These are phyloP conservation scores for Rhinocladiella mackenziei DNA, from an alignment of 2,329 filamentous ascomycete species.

Conservation along the genomic window DNA sequence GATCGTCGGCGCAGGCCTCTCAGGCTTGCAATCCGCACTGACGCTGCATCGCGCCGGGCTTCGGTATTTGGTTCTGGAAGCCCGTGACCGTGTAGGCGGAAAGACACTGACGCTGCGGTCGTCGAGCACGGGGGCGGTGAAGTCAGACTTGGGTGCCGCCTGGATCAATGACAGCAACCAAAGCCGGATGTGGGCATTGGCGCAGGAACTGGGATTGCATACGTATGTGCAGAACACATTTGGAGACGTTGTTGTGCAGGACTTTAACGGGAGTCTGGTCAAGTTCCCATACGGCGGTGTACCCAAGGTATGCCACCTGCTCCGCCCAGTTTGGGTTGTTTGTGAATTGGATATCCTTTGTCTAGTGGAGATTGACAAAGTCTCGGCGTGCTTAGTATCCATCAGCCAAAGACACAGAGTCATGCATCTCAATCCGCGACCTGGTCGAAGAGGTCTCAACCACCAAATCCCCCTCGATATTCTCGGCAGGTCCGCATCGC, in stretches of 20 bases:
- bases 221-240: conserved; percentile 34
- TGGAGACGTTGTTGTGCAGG: conserved; percentile 35
- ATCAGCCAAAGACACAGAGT: conserved; percentile 17
- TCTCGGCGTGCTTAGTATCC: conserved; percentile 12
- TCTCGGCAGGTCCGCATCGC: conserved; percentile 18
- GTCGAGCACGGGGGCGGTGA: conserved; percentile 30
- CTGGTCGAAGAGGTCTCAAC: conserved; percentile 16
- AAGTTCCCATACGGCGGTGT: conserved; percentile 36
- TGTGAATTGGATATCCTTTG: no score
- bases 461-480: conserved; percentile 18
- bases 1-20: conserved; percentile 47
- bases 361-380: background rate
- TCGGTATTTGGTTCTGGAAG: conserved; percentile 47
- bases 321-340: no score
- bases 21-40: conserved; percentile 39
- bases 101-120: conserved; percentile 45
- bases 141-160: conserved; percentile 37
- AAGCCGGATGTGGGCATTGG: conserved; percentile 31
- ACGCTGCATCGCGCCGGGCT: conserved; percentile 38
- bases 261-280: conserved; percentile 27
- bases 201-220: conserved; percentile 31
- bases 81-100: conserved; percentile 49
- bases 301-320: conserved; percentile 28
- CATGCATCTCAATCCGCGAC: conserved; percentile 22
- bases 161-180: conserved; percentile 43